phyloP scores from a whole-genome alignment of 495 filamentous ascomycete species.

The Penicillium ochrochloron region DNA sequence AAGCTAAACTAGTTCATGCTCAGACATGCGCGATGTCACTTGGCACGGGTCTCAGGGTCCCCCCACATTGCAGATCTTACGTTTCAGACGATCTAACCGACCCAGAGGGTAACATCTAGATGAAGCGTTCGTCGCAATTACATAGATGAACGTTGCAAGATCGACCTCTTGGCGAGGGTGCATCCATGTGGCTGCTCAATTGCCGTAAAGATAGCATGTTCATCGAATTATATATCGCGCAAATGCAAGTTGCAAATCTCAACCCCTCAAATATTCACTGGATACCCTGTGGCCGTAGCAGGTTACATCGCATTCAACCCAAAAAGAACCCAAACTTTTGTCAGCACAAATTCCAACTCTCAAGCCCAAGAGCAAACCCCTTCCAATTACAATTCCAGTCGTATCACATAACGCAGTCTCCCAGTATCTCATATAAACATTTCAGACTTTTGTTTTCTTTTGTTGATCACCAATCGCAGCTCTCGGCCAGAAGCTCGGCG shows the following conservation, averaged over 20 bases:
- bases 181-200: neutral
- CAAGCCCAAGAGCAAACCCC: neutral
- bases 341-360: neutral
- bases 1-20: neutral
- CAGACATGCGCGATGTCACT: slow-evolving; percentile 6
- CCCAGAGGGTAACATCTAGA: slow-evolving; percentile 7
- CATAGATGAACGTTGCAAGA: neutral
- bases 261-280: neutral
- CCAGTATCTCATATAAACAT: slow-evolving; percentile 7
- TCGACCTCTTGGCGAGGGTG: neutral
- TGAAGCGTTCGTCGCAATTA: neutral
- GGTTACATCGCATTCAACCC: neutral
- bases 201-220: neutral
- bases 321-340: slow-evolving; percentile 11
- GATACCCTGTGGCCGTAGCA: slow-evolving; percentile 16
- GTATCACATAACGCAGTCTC: slow-evolving; percentile 17
- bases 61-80: slow-evolving; percentile 17
- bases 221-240: slow-evolving; percentile 3
- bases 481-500: slow-evolving; percentile 63
- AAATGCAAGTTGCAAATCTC: neutral
- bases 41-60: slow-evolving; percentile 10
- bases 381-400: slow-evolving; percentile 13
- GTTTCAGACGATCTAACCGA: slow-evolving; percentile 14
- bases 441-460: neutral
- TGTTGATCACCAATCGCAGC: slow-evolving; percentile 72